Percentiles rank a stretch among this genome's conserved stretches.
Conservation (phyloP, 805 yeast genomes). For the Ogataea allantospora region DNA sequence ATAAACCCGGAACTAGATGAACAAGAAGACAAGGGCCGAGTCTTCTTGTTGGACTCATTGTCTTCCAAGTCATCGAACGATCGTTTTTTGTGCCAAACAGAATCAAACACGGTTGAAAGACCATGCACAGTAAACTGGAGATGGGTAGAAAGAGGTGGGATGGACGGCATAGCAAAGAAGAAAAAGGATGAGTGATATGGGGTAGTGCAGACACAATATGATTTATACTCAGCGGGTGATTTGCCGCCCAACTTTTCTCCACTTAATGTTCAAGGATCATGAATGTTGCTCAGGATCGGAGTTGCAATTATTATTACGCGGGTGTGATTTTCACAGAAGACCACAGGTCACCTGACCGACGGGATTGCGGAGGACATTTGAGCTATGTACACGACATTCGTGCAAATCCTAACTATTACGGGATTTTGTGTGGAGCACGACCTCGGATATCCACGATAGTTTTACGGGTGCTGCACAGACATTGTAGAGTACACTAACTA, state of each 20-base stretch:
- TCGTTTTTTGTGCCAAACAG: constrained; percentile 5
- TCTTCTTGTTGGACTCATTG: constrained; percentile 2
- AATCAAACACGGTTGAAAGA: neutral
- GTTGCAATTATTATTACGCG: neutral
- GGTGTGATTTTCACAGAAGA: neutral
- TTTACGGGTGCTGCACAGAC: constrained; percentile 5
- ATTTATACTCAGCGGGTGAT: constrained; percentile 7
- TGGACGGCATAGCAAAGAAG: constrained; percentile 7
- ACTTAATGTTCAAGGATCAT: neutral
- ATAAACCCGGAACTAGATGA: constrained; percentile 8
- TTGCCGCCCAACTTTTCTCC: neutral
- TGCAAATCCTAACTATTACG: too few relatives aligned
- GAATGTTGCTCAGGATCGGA: neutral
- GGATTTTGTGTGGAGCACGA: constrained; percentile 5
- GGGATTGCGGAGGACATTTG: neutral
- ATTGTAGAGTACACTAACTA: constrained; percentile 3
- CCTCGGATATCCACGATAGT: constrained; percentile 4
- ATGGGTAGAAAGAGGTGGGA: constrained; percentile 5
- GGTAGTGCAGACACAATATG: neutral
- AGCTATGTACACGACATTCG: too few relatives aligned
- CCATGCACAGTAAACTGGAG: constrained; percentile 4
- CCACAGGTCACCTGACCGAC: neutral
- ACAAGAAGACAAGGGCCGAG: constrained; percentile 7
- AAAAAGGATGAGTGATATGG: neutral
- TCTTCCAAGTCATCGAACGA: neutral